Evolutionary conservation across 2,329 filamentous ascomycete genomes (phyloP), one percentile per base, ranked within the genome.

Genomic region (Aspergillus tanneri): DNA sequence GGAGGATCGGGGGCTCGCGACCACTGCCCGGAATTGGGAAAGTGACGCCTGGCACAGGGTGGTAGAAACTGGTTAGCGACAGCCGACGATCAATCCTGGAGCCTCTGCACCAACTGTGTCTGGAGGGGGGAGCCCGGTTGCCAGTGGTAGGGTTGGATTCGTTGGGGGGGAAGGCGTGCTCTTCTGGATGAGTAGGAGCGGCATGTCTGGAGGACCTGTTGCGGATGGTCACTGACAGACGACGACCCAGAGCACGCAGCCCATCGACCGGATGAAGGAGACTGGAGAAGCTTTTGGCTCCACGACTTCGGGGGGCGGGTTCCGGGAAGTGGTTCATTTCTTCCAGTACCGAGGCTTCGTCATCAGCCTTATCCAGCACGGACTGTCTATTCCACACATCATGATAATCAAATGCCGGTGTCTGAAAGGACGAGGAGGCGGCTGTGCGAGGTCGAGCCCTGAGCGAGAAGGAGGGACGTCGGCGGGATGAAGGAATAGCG

Each of bases 181-280:
- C 43, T 32, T 57, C 53, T 21, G 59, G 46, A 16, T 46, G 53
- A 22, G 56, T 49, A 28, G 55, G 50, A 40, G 59, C 32, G 14
- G 54, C 54, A 34, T 67, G 59, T 25, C 63, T 63, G 3, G 68
- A 66, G 7, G 65, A 62, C 56, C 70, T 72, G 46, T 60, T 60
- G 36, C 70, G 69, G 43, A 73, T 54, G 11, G 64, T 69, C 19
- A 73, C 63, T 4, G 71, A 74, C 38, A 72, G 52, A 8, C 70
- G 66, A 50, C 71, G 71, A 11, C 68, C 68, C 19, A 72, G 60
- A 7, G 70, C 69, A 25, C 69, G 67, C 44, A 74, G 49, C 4
- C 71, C 71, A 47, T 70, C 64, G 50, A 73, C 68, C 3, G 69
- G 67, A 49, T 73, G 69, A 38, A 69, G 67, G 44, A 74, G 54